Percentiles rank a stretch among this genome's conserved stretches.
Conservation (phyloP, 192 early-diverging fungal genomes). For the Podila epicladia region DNA sequence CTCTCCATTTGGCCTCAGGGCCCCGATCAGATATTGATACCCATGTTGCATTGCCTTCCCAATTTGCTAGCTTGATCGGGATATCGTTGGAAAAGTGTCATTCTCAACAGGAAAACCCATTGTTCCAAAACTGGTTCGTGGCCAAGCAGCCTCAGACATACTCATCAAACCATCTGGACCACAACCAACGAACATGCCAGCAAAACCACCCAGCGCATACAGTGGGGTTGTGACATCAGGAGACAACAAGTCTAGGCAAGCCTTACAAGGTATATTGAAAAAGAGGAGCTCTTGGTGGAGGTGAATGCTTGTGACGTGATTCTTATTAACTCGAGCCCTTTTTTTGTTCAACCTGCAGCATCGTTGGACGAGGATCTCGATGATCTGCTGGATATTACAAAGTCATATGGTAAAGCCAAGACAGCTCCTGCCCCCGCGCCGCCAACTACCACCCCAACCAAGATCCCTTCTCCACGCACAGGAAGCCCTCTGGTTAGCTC, state of each 20-base stretch:
- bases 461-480: not conserved
- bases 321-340: not conserved
- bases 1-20: too few species aligned
- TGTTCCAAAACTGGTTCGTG: conserved; percentile 39
- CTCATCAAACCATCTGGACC: conserved; percentile 24
- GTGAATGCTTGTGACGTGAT: not conserved
- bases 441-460: not conserved
- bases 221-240: conserved; percentile 5
- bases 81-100: conserved; percentile 43
- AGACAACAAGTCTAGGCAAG: not conserved
- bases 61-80: conserved; percentile 27
- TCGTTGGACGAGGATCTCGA: conserved; percentile 37
- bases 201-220: not conserved
- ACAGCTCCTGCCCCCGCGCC: not conserved
- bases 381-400: conserved; percentile 40
- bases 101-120: conserved; percentile 44
- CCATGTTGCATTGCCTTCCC: not conserved
- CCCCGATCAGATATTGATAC: too few species aligned
- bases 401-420: conserved; percentile 23
- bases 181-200: not conserved
- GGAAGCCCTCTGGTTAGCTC: not conserved
- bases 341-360: conserved; percentile 1
- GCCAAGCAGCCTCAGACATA: conserved; percentile 34
- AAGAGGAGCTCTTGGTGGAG: not conserved
- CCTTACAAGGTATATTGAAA: not conserved